Evolutionary conservation across 2,329 filamentous ascomycete species (phyloP).

Genomic region (Aulographum hederae): DNA sequence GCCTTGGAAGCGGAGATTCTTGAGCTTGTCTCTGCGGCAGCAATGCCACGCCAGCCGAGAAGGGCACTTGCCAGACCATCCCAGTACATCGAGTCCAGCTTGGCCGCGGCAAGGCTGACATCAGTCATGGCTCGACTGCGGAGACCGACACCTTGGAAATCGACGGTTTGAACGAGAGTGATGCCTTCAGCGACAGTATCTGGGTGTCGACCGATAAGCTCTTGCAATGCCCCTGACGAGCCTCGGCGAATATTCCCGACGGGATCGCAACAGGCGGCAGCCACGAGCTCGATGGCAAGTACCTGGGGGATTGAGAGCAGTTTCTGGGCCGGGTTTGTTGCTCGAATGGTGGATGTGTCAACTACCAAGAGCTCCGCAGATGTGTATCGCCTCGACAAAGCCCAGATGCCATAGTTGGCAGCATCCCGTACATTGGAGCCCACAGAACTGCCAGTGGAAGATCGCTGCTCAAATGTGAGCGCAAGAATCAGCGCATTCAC

Average conservation of each 20-base stretch:
- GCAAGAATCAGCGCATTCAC: conserved; percentile 62
- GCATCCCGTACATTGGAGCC: conserved; percentile 89
- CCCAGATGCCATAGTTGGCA: conserved; percentile 92
- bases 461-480: conserved; percentile 75
- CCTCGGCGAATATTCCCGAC: conserved; percentile 87
- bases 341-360: conserved; percentile 24
- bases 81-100: conserved; percentile 47
- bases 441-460: conserved; percentile 64
- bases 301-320: conserved; percentile 20
- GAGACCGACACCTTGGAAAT: conserved; percentile 87
- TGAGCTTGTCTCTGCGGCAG: conserved; percentile 56
- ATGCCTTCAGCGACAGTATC: conserved; percentile 72
- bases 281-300: conserved; percentile 64
- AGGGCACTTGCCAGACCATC: conserved; percentile 51
- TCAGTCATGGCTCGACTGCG: conserved; percentile 64
- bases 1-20: conserved; percentile 54
- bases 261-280: conserved; percentile 69
- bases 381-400: conserved; percentile 69
- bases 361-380: conserved; percentile 58
- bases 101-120: conserved; percentile 51
- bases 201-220: conserved; percentile 82
- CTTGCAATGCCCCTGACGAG: conserved; percentile 82
- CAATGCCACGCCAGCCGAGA: conserved; percentile 75
- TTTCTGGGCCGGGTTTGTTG: conserved; percentile 19
- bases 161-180: conserved; percentile 67